Base-by-base conservation (phyloP, 2,329 filamentous ascomycete species). In the Didymella exigua region DNA sequence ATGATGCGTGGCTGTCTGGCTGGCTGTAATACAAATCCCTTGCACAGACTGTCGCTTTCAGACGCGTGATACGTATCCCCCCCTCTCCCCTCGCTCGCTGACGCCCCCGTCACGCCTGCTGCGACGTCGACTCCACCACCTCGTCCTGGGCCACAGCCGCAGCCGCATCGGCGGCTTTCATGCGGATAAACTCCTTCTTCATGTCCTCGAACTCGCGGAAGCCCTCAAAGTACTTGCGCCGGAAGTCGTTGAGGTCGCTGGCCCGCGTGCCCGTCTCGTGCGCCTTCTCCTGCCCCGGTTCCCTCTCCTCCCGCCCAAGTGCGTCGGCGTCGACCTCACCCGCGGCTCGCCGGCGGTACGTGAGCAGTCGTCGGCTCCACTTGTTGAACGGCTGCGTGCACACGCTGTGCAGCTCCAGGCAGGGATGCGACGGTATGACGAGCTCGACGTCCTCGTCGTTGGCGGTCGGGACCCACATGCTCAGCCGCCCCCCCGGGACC, bases 391-490 rank as follows among this genome's bases (percentile, higher is more conserved):
- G 81, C 72, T 99, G 95, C 6, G 90, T 86, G 69, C 92, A 96
- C 26, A 92, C 84, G 37, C 84, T 86, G 18, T 92, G 82, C 21
- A 93, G 78, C 66, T 89, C 84, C 13, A 99, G 77, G 53, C 84
- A 85, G 0, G 89, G 89, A 71, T 98, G 91, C 18, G 81, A 82
- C 0, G 93, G 93, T 13, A 93, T 83, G 0, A 85, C 81, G 19
- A 96, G 85, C 69, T 93, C 89, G 54, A 88, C 84, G 42, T 91
- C 74, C 40, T 76, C 73, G 37, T 75, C 75, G 49, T 76, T 76
- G 24, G 91, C 88, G 0, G 92, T 96, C 0, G 95, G 95, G 90
- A 98, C 96, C 95, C 95, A 99, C 80, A 99, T 96, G 7, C 89
- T 90, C 9, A 99, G 74, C 24, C 95, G 82, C 0, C 91, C 95